Evolutionary conservation across 2,329 filamentous ascomycete species (phyloP).

Genomic region (Colletotrichum aenigma): DNA sequence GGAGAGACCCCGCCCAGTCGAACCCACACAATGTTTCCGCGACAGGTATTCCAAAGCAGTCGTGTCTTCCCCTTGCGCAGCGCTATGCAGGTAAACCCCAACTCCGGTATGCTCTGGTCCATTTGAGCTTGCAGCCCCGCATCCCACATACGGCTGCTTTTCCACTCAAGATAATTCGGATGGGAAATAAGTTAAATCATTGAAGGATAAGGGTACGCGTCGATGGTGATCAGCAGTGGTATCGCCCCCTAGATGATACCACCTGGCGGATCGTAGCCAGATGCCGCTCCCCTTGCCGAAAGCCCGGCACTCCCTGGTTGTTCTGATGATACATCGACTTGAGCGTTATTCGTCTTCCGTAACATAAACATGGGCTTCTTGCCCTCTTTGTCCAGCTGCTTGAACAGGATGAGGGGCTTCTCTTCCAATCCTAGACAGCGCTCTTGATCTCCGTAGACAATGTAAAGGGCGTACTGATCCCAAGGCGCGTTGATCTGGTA

Average conservation of each 20-base stretch:
- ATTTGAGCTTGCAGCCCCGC: slow-evolving; percentile 5
- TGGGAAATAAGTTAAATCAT: slow-evolving; percentile 12
- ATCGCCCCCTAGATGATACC: slow-evolving; percentile 55
- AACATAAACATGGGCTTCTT: slow-evolving; percentile 99
- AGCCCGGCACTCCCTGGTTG: slow-evolving; percentile 60
- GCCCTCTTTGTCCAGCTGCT: slow-evolving; percentile 94
- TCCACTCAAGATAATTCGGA: not conserved
- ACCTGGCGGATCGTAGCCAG: slow-evolving; percentile 61
- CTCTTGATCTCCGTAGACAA: slow-evolving; percentile 98
- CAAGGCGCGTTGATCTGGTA: slow-evolving; percentile 98
- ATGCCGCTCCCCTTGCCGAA: slow-evolving; percentile 44
- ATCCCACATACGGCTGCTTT: not conserved
- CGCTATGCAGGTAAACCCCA: slow-evolving; percentile 21
- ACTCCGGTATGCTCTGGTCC: slow-evolving; percentile 17
- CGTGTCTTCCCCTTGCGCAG: slow-evolving; percentile 13
- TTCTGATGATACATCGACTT: slow-evolving; percentile 47
- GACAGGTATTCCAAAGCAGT: slow-evolving; percentile 17
- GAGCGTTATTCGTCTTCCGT: slow-evolving; percentile 65
- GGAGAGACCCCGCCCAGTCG: slow-evolving; percentile 7
- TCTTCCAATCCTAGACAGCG: slow-evolving; percentile 90
- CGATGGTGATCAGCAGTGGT: slow-evolving; percentile 17
- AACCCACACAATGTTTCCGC: slow-evolving; percentile 12
- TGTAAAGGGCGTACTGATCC: slow-evolving; percentile 97
- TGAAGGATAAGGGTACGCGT: not conserved
- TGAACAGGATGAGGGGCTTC: slow-evolving; percentile 94